Evolutionary conservation across 2,329 filamentous ascomycete species (phyloP), one percentile per base, ranked within the genome.

Genomic region (Trichoderma gracile): DNA sequence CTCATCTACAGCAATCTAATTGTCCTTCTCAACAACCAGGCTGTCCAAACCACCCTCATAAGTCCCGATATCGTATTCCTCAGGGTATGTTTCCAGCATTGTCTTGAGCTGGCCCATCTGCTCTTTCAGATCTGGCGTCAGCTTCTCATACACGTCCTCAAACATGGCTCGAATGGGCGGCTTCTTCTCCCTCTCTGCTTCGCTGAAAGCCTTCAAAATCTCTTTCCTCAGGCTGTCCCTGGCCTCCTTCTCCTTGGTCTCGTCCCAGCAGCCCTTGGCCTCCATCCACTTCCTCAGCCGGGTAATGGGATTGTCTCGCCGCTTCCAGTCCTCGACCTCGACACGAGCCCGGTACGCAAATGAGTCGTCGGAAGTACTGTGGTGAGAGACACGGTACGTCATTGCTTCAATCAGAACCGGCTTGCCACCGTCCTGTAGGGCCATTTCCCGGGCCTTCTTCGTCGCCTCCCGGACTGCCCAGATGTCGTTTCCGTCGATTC

Each of bases 311-410:
- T 97, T 97, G 73, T 97, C 93, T 14, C 93, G 82, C 0, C 92
- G 83, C 77, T 96, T 96, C 93, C 93, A 97, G 74, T 96, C 92
- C 74, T 97, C 92, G 76, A 99, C 95, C 73, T 99, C 95, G 0
- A 97, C 88, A 27, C 90, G 87, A 1, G 93, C 93, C 9, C 95
- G 90, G 79, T 99, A 99, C 0, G 95, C 95, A 73, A 97, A 99
- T 27, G 91, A 95, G 78, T 99, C 95, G 73, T 99, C 95, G 0
- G 91, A 95, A 0, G 95, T 99, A 77, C 92, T 97, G 79, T 99
- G 95, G 75, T 99, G 93, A 7, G 91, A 94, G 49, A 98, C 93
- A n/a, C 95, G 92, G 78, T 99, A 99, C 25, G 91, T 94, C 91
- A 99, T 96, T 63, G 93, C 93, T 78, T 99, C 95, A 46, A 99